Evolutionary conservation across 352 stramenopile species (phyloP), one percentile per base, ranked within the genome.

Genomic region (Globisporangium lucens): DNA sequence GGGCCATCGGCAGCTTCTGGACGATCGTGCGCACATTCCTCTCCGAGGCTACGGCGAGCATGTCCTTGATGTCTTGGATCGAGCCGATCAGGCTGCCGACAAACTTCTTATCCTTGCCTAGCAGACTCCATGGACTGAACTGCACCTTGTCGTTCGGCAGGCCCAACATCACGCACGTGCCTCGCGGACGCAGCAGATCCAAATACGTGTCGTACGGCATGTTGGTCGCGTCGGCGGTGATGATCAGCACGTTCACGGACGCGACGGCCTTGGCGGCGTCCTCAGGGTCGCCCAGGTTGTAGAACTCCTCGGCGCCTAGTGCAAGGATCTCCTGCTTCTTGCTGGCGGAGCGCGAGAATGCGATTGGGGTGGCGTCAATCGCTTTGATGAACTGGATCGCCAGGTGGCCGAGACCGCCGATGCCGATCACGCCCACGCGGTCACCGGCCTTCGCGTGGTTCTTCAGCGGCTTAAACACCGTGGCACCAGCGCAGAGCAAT

Each of bases 361-460:
- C 87, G 3, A 87, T 75, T 0, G 88, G 67, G 1, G 77, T 72
- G 3, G 70, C 75, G 22, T 76, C 22, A 1, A 33, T 56, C 7
- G 49, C 49, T 9, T 6, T 13, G 49, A 56, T 56, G 49, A 96
- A 89, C 71, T 97, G 93, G 61, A 97, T 76, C 6, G 65, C 89
- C 59, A 97, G 69, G 72, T 97, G 90, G 35, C 90, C 89, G 2
- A 97, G 74, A 13, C 90, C 90, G n/a, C 90, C 90, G 61, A 97
- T 87, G 20, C 90, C 90, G 4, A 90, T 72, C 20, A 97, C 76
- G 8, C 75, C 89, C 0, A 97, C 76, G 10, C 75, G 82, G 53
- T 85, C 68, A 15, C 78, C 80, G 1, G 66, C 35, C 68, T 87
- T 74, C 24, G 83, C 73, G 9, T 15, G 2, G 57, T 74, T 67